Conservation (phyloP, 148 eudicot species). For the Polygonum aviculare region DNA sequence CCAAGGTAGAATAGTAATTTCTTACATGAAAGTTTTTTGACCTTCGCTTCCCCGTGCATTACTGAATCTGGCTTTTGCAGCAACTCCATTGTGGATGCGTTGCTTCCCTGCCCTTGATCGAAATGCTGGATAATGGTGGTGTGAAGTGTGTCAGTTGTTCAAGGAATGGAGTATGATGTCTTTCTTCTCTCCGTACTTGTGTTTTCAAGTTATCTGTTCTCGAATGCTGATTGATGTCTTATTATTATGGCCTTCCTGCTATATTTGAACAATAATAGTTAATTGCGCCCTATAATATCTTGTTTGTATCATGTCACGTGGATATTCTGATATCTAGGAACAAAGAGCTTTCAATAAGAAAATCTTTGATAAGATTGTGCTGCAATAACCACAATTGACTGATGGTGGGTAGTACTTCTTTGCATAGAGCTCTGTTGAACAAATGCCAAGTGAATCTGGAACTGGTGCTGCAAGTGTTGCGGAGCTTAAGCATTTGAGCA, state of each 20-base stretch:
- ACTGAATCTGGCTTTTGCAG: conserved; percentile 34
- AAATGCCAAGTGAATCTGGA: conserved; percentile 33
- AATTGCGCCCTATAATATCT: neutral
- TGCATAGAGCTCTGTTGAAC: conserved; percentile 38
- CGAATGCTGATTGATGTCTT: neutral
- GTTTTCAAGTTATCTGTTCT: neutral
- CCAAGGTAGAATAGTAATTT: conserved; percentile 44
- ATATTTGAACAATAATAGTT: neutral
- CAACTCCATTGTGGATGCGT: conserved; percentile 97
- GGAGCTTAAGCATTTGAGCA: conserved; percentile 24
- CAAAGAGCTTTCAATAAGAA: neutral
- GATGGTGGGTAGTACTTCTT: conserved; percentile 9
- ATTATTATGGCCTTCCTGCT: neutral
- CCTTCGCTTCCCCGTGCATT: conserved; percentile 7
- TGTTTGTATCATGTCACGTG: neutral
- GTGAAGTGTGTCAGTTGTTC: conserved; percentile 64
- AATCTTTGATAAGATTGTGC: neutral
- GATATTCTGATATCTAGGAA: neutral
- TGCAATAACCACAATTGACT: neutral
- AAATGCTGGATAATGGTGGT: conserved; percentile 81
- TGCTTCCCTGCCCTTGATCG: conserved; percentile 70
- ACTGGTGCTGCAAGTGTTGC: conserved; percentile 19
- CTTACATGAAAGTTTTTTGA: neutral
- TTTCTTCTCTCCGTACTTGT: neutral
- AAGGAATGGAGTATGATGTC: conserved; percentile 17